phyloP scores from a whole-genome alignment of 331 rosid genomes.

The Spiraea crenata region DNA sequence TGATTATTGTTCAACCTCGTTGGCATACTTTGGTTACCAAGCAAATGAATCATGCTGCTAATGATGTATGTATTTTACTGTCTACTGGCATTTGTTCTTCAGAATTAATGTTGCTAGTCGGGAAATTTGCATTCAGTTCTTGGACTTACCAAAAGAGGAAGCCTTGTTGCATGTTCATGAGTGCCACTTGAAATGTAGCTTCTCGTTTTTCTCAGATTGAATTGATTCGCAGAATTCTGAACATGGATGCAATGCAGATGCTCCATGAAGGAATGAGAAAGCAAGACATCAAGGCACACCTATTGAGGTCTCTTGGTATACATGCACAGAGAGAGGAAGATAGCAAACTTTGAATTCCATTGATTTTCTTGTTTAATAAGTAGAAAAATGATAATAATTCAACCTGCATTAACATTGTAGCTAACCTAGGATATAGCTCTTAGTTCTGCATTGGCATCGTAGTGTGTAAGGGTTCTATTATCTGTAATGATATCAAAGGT shows the following conservation, averaged over 20 bases:
- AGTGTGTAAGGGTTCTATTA: constrained; percentile 12
- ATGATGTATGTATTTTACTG: not conserved
- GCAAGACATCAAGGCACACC: not conserved
- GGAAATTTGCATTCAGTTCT: not conserved
- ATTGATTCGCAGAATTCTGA: not conserved
- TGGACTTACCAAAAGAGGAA: not conserved
- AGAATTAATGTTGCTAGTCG: not conserved
- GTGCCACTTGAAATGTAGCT: not conserved
- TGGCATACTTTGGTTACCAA: not conserved
- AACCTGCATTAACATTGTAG: not conserved
- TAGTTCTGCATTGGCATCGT: constrained; percentile 16
- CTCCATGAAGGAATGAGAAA: not conserved
- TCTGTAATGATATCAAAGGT: constrained; percentile 27
- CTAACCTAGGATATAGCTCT: constrained; percentile 7
- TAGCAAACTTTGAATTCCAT: not conserved
- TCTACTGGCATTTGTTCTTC: not conserved
- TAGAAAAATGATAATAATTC: constrained; percentile 1
- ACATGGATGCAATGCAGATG: not conserved
- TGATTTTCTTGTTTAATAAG: not conserved
- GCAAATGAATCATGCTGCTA: not conserved
- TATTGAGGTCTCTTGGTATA: not conserved
- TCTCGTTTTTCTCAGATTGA: too few relatives aligned
- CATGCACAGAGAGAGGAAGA: not conserved
- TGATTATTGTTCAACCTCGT: not conserved
- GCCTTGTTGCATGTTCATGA: not conserved